phyloP scores from a whole-genome alignment of 768 basidiomycete genomes.

The Calocybe indica region DNA sequence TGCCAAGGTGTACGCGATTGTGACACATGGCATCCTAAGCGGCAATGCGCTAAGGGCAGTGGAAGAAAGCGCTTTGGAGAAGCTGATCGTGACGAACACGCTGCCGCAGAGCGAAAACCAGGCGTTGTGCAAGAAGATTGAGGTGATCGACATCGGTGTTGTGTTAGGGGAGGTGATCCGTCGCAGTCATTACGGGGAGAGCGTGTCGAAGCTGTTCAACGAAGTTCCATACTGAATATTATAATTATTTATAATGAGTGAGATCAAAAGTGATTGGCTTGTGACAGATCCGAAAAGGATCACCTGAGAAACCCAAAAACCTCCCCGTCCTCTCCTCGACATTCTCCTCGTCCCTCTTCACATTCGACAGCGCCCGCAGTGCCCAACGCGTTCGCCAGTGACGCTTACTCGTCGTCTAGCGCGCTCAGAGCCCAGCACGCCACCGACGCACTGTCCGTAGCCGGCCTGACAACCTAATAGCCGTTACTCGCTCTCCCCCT shows the following conservation, averaged over 20 bases:
- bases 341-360: constrained; percentile 4
- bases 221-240: constrained; percentile 70
- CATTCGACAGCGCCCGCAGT: constrained; percentile 7
- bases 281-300: constrained; percentile 20
- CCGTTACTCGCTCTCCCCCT: neutral
- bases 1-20: constrained; percentile 79
- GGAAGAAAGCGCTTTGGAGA: constrained; percentile 71
- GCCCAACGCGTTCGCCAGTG: constrained; percentile 7
- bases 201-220: constrained; percentile 83
- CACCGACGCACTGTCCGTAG: neutral
- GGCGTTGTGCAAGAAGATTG: constrained; percentile 68
- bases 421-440: neutral
- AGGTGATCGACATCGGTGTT: constrained; percentile 91
- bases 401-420: constrained; percentile 5
- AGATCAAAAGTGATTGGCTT: constrained; percentile 8
- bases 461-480: neutral
- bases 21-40: constrained; percentile 94
- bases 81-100: constrained; percentile 98
- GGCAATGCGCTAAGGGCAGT: constrained; percentile 81
- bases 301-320: constrained; percentile 14
- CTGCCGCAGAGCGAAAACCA: constrained; percentile 84
- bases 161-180: constrained; percentile 96
- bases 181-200: constrained; percentile 95
- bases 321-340: neutral
- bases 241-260: constrained; percentile 2